Base-by-base conservation (phyloP, 148 eudicot genomes). In the Camellia granthamiana region DNA sequence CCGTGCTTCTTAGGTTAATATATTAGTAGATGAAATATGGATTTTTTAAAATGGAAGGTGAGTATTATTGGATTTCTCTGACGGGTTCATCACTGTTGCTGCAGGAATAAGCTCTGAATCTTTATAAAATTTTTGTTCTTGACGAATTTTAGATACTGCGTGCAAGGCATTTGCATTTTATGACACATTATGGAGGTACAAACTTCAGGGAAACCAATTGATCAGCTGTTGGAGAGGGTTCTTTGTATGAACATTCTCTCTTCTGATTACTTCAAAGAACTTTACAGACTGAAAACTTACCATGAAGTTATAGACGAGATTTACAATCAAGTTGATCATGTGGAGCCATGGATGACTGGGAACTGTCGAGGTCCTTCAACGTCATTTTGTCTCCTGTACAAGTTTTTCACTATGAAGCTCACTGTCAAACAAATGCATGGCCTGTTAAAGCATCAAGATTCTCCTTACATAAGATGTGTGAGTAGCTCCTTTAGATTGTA, bases 331-430 rank as follows among this genome's bases (percentile, higher is more conserved):
- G 99, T 93, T 56, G 97, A 94, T 85, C 98, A 96, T 38, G 99
- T 93, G 41, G 99, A 96, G 86, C 99, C 99, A 11, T 93, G 99
- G 99, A 96, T 96, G 99, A 96, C 99, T 18, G 99, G 99, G 5
- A 96, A 96, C 78, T 96, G 99, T 66, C 90, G 99, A 16, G 99
- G 99, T 49, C 99, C 99, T 51, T 96, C 99, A 1, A 91, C 99
- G 3, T 94, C 99, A 5, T 92, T 93, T 82, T 96, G 99, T 71
- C 91, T 96, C 49, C 86, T 96, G 7, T 96, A 96, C 76, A 96
- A 96, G 88, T 92, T 96, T 67, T 93, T 96, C 68, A 93, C 98
- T 16, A 93, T 96, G 99, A 96, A 96, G 84, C 95, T 96, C 79
- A 96, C 99, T 65, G 91, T 89, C 60, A 96, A 96, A 86, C 99